Conservation (phyloP, 495 filamentous ascomycete genomes). For the Podospora pseudoanserina region DNA sequence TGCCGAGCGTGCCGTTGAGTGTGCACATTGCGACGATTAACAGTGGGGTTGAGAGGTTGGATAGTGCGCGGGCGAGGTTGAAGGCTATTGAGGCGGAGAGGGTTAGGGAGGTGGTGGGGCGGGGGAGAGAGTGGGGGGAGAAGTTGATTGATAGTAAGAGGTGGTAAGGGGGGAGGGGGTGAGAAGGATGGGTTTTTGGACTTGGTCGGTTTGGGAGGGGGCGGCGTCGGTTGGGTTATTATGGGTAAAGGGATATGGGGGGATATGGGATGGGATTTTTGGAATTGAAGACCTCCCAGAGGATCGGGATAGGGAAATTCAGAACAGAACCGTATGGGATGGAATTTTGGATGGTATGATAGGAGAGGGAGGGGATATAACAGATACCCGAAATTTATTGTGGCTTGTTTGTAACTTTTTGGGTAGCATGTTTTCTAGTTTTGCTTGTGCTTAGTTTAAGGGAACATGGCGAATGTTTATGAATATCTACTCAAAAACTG, state of each 20-base stretch:
- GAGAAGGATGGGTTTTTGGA: not conserved
- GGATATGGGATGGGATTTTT: not conserved
- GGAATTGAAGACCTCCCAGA: too few relatives aligned
- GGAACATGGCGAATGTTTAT: too few relatives aligned
- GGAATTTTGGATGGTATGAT: not conserved
- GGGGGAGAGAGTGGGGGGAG: conserved; percentile 31
- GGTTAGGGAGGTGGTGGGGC: conserved; percentile 48
- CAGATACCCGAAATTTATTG: not conserved
- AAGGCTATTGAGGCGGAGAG: conserved; percentile 57
- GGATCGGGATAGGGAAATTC: not conserved
- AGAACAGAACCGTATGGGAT: not conserved
- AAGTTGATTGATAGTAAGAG: conserved; percentile 23
- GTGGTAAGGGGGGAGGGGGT: not conserved
- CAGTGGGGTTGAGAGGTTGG: conserved; percentile 61
- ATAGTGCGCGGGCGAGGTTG: conserved; percentile 52
- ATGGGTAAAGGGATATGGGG: not conserved
- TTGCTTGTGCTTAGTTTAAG: too few relatives aligned
- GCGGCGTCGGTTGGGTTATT: not conserved
- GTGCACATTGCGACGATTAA: conserved; percentile 70
- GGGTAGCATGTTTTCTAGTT: too few relatives aligned
- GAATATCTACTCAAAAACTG: too few relatives aligned
- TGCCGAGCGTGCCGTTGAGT: conserved; percentile 55
- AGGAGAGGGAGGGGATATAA: not conserved
- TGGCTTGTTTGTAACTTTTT: not conserved
- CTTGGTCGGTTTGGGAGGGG: not conserved